These are phyloP conservation scores for Lagenaria siceraria DNA, from an alignment of 306 rosid genomes.

Conservation along the genomic window DNA sequence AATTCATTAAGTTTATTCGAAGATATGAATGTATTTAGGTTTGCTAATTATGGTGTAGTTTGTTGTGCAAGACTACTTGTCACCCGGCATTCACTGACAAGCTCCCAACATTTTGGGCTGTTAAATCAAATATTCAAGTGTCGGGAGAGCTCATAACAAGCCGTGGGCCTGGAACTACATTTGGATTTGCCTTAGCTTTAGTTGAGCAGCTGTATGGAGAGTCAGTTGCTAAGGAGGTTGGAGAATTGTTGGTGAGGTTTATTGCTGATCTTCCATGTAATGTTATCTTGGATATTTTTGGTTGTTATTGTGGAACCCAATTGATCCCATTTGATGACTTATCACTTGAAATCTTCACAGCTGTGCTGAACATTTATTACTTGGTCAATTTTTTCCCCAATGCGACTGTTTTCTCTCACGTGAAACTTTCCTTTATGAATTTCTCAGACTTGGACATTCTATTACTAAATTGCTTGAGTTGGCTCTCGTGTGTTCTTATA, in stretches of 20 bases:
- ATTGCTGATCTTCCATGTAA: neutral
- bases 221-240: constrained; percentile 58
- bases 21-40: constrained; percentile 10
- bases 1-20: neutral
- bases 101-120: constrained; percentile 96
- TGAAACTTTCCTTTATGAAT: neutral
- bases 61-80: constrained; percentile 62
- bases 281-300: neutral
- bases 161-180: constrained; percentile 90
- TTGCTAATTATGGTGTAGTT: constrained; percentile 41
- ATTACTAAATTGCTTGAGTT: constrained; percentile 8
- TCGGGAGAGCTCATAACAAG: constrained; percentile 82
- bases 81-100: constrained; percentile 88
- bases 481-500: constrained; percentile 14
- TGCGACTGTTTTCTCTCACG: neutral
- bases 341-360: neutral
- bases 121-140: constrained; percentile 74
- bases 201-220: constrained; percentile 78
- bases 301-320: neutral
- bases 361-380: neutral
- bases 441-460: neutral
- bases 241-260: constrained; percentile 50
- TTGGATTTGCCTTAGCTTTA: constrained; percentile 67
- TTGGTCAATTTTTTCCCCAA: neutral
- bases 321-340: neutral